These are phyloP conservation scores for Irpex sp. DNA, from an alignment of 1,284 basidiomycete genomes.

Conservation along the genomic window DNA sequence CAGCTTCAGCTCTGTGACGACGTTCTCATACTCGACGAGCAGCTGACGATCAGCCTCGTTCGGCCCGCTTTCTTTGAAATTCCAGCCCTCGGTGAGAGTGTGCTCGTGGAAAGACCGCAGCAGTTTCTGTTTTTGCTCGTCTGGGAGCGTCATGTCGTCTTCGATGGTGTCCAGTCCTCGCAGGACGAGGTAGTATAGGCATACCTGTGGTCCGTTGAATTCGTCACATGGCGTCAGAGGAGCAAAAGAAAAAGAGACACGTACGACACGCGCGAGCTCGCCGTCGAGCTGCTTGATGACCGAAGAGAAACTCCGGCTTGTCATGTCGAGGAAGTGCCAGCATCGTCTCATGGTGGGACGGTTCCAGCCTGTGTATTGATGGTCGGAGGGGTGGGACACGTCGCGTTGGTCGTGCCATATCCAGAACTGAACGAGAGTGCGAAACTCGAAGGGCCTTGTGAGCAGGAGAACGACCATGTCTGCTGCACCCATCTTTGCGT, in stretches of 20 bases:
- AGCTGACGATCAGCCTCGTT: slow-evolving; percentile 90
- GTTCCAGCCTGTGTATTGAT: slow-evolving; percentile 79
- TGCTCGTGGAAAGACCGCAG: slow-evolving; percentile 84
- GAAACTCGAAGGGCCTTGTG: slow-evolving; percentile 77
- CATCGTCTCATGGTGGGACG: slow-evolving; percentile 83
- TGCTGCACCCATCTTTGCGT: slow-evolving; percentile 29
- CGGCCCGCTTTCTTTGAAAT: slow-evolving; percentile 79
- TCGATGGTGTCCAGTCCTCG: slow-evolving; percentile 95
- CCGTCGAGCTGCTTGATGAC: slow-evolving; percentile 98
- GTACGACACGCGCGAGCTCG: slow-evolving; percentile 86
- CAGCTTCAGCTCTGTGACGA: slow-evolving; percentile 80
- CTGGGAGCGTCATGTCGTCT: slow-evolving; percentile 96
- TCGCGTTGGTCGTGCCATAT: slow-evolving; percentile 81
- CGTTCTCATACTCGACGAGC: slow-evolving; percentile 81
- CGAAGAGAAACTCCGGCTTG: slow-evolving; percentile 87
- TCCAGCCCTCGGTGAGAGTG: slow-evolving; percentile 86
- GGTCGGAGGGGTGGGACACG: slow-evolving; percentile 69
- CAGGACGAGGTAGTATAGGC: slow-evolving; percentile 93
- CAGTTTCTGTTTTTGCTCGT: slow-evolving; percentile 83
- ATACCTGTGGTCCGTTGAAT: slow-evolving; percentile 53
- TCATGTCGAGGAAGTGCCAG: slow-evolving; percentile 88
- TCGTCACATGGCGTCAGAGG: background rate
- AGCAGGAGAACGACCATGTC: slow-evolving; percentile 55
- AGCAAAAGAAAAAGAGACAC: slow-evolving; percentile 28
- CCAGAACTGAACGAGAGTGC: slow-evolving; percentile 74